These are phyloP conservation scores for Hericium erinaceus DNA, from an alignment of 768 basidiomycete species.

Conservation along the genomic window DNA sequence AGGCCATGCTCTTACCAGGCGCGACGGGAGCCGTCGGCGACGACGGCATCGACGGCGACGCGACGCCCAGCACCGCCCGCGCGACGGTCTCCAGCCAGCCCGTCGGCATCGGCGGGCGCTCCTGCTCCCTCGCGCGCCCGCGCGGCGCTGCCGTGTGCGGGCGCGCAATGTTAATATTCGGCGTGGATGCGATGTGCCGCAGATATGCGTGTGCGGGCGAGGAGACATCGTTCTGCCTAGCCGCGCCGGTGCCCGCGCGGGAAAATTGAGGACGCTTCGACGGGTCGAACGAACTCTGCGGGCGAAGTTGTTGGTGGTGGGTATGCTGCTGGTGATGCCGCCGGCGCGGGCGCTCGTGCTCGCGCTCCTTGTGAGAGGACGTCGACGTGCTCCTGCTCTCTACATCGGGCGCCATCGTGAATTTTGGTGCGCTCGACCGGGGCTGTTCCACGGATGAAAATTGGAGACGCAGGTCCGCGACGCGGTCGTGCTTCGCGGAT, in stretches of 20 bases:
- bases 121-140: slow-evolving; percentile 26
- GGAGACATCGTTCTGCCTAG: slow-evolving; percentile 13
- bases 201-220: slow-evolving; percentile 57
- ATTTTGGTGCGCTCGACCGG: background rate
- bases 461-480: no score
- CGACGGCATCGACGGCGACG: slow-evolving; percentile 32
- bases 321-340: background rate
- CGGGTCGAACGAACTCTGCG: background rate
- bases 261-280: slow-evolving; percentile 6
- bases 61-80: slow-evolving; percentile 45
- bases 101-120: slow-evolving; percentile 46
- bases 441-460: no score
- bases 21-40: background rate
- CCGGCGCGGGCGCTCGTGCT: background rate
- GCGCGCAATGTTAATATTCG: slow-evolving; percentile 23
- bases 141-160: slow-evolving; percentile 7
- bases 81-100: slow-evolving; percentile 71
- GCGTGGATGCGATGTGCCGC: slow-evolving; percentile 64
- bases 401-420: background rate
- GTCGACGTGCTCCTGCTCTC: background rate
- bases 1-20: background rate
- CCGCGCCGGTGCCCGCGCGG: slow-evolving; percentile 13
- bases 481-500: background rate
- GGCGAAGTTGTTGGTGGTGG: background rate
- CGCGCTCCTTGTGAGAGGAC: background rate